Base-by-base conservation (phyloP, 2,329 filamentous ascomycete genomes). In the Basipetospora chlamydospora region DNA sequence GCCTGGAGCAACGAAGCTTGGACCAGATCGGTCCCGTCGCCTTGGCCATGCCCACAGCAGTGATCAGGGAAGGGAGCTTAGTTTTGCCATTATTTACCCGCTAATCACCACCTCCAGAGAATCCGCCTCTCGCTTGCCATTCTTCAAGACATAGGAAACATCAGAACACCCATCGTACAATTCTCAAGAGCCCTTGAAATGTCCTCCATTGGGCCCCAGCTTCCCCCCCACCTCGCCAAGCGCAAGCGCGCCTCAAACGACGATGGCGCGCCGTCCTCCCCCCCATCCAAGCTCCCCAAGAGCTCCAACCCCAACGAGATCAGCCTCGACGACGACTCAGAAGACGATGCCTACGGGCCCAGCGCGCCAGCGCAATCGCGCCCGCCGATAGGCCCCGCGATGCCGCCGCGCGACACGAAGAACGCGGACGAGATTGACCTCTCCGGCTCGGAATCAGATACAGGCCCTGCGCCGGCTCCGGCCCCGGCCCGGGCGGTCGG, bases 121-220 rank as follows among this genome's bases (percentile, higher is more conserved):
- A n/a, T n/a, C n/a, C n/a, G n/a, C n/a, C n/a, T n/a, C n/a, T n/a
- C n/a, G n/a, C n/a, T n/a, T n/a, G n/a, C n/a, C n/a, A n/a, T n/a
- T n/a, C n/a, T n/a, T n/a, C n/a, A n/a, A n/a, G n/a, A n/a, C n/a
- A n/a, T n/a, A n/a, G n/a, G n/a, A n/a, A n/a, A n/a, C n/a, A n/a
- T n/a, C n/a, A n/a, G n/a, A n/a, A n/a, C n/a, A n/a, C n/a, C n/a
- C n/a, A n/a, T n/a, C n/a, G n/a, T n/a, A n/a, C n/a, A n/a, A n/a
- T n/a, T n/a, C n/a, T n/a, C n/a, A n/a, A n/a, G n/a, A n/a, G n/a
- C n/a, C n/a, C 23, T 61, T 61, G 47, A 26, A 17, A 83, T 83
- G 78, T 61, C 76, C 35, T 74, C 72, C 23, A 76, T 83, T 49
- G 80, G 80, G 5, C 80, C 82, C 11, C 64, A 76, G 41, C 55